A percentile compares a stretch with the other conserved stretches of the same genome.
Evolutionary conservation across 306 rosid species (phyloP).

Genomic region (Alnus rubra): DNA sequence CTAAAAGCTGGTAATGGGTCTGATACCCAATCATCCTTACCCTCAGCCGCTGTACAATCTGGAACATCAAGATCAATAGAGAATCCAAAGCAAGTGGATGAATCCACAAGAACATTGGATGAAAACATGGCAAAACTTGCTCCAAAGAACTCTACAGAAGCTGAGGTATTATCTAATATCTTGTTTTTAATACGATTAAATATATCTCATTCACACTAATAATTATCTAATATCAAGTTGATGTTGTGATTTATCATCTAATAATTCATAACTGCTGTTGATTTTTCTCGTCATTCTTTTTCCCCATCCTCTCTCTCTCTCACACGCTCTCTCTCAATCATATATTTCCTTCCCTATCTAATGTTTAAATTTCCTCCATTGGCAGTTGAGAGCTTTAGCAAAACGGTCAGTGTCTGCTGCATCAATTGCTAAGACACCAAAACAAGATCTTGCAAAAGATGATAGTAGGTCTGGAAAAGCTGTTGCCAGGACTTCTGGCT

Average conservation of each 20-base stretch:
- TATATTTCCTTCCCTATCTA: constrained; percentile 5
- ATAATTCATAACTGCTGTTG: not conserved
- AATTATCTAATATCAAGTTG: too few relatives aligned
- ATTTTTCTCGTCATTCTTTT: not conserved
- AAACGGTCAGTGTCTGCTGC: constrained; percentile 67
- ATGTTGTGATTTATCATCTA: not conserved
- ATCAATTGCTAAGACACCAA: constrained; percentile 60
- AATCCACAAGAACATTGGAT: constrained; percentile 53
- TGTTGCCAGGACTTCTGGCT: constrained; percentile 53
- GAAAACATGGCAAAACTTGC: constrained; percentile 58
- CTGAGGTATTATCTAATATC: constrained; percentile 60
- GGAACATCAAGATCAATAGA: constrained; percentile 68
- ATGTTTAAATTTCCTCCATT: constrained; percentile 30
- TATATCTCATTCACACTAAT: constrained; percentile 6
- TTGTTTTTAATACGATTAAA: constrained; percentile 15
- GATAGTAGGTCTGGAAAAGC: constrained; percentile 81
- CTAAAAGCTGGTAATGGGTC: constrained; percentile 66
- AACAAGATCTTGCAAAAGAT: constrained; percentile 79
- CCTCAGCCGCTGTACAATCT: constrained; percentile 48
- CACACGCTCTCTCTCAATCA: not conserved
- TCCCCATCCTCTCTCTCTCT: not conserved
- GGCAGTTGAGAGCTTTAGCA: constrained; percentile 63
- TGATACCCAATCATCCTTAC: constrained; percentile 62
- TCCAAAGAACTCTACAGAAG: constrained; percentile 43
- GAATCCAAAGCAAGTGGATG: constrained; percentile 69